Evolutionary conservation across 2,329 filamentous ascomycete species (phyloP).

Genomic region (Xylaria sp.): DNA sequence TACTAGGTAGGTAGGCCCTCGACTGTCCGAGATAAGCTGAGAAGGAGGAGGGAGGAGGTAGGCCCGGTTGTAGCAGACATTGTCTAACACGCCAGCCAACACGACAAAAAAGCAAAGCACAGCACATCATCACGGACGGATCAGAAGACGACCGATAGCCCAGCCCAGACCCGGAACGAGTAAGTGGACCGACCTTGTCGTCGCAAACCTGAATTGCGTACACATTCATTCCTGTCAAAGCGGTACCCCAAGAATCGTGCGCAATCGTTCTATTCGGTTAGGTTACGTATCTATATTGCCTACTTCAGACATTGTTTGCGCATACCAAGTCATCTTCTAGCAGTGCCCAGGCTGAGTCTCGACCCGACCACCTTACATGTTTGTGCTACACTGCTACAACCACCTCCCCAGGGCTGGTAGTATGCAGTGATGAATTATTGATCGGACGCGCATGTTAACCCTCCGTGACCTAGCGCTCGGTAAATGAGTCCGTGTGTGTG

Average conservation of each 20-base stretch:
- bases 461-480: background rate
- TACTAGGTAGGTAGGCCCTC: background rate
- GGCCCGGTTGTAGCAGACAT: background rate
- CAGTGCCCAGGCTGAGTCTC: background rate
- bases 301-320: conserved; percentile 9
- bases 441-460: background rate
- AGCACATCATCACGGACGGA: background rate
- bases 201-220: too few relatives aligned
- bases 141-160: too few relatives aligned
- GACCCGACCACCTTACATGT: background rate
- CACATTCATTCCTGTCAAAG: too few relatives aligned
- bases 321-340: too few relatives aligned
- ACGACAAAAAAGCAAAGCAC: background rate
- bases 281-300: background rate
- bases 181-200: too few relatives aligned
- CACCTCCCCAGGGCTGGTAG: too few relatives aligned
- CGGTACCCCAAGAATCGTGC: too few relatives aligned
- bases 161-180: too few relatives aligned
- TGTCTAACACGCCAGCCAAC: background rate
- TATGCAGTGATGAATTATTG: background rate
- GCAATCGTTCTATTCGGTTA: background rate
- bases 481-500: too few relatives aligned
- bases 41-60: background rate
- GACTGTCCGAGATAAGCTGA: too few relatives aligned
- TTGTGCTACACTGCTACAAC: too few relatives aligned